A percentile compares a stretch with the other conserved stretches of the same genome.
These are phyloP conservation scores for Pseudophaeomoniella oleicola DNA, from an alignment of 2,329 filamentous ascomycete species.

Conservation along the genomic window DNA sequence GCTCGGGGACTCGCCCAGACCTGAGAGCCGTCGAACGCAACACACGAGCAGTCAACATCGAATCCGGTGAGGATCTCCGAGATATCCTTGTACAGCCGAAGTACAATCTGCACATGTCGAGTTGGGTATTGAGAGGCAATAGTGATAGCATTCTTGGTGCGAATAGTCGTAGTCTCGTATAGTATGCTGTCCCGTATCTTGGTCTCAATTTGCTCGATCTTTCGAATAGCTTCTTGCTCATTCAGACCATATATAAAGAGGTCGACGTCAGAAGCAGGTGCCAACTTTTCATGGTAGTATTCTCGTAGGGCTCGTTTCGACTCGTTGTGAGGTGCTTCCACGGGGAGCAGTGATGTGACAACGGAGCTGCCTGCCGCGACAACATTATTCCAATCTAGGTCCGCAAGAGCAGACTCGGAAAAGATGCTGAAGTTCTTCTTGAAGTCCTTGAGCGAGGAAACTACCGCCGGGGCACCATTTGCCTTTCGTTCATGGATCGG, in stretches of 20 bases:
- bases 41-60: conserved; percentile 73
- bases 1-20: conserved; percentile 69
- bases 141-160: conserved; percentile 77
- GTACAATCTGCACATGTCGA: conserved; percentile 72
- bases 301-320: conserved; percentile 49
- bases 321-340: conserved; percentile 45
- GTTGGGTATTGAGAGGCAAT: conserved; percentile 75
- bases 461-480: conserved; percentile 52
- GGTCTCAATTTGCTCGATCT: conserved; percentile 69
- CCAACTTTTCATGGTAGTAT: conserved; percentile 71
- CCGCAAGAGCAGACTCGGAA: conserved; percentile 60
- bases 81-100: conserved; percentile 71
- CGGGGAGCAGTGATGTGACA: conserved; percentile 61
- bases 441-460: conserved; percentile 54
- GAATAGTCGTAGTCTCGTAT: conserved; percentile 68
- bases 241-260: conserved; percentile 70
- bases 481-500: conserved; percentile 40
- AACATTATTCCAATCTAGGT: conserved; percentile 70
- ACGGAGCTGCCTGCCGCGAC: conserved; percentile 71
- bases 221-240: conserved; percentile 63
- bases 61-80: conserved; percentile 79
- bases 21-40: conserved; percentile 65
- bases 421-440: conserved; percentile 69
- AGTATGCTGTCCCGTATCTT: conserved; percentile 63
- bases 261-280: conserved; percentile 75